These are phyloP conservation scores for Xylaria sp. DNA, from an alignment of 2,329 filamentous ascomycete species.

Conservation along the genomic window DNA sequence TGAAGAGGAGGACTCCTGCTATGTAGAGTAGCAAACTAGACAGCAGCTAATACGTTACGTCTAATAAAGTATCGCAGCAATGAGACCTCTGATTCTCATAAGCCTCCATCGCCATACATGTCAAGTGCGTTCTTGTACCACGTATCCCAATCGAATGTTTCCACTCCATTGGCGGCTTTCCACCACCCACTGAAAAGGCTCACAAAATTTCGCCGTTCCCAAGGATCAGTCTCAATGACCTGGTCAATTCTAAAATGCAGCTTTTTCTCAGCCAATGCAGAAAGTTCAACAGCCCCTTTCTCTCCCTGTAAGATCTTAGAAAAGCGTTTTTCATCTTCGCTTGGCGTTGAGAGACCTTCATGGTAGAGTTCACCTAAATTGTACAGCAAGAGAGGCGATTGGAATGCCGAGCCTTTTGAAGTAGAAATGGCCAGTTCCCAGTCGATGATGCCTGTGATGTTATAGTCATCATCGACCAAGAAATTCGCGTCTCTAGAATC, in stretches of 20 bases:
- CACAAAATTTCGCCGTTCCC: conserved; percentile 20
- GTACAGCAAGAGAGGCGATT: conserved; percentile 35
- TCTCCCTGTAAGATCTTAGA: conserved; percentile 31
- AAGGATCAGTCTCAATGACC: conserved; percentile 34
- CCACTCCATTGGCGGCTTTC: conserved; percentile 28
- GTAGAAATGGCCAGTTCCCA: conserved; percentile 34
- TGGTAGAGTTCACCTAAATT: conserved; percentile 30
- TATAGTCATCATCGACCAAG: conserved; percentile 33
- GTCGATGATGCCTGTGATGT: conserved; percentile 35
- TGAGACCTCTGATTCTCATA: conserved; percentile 17
- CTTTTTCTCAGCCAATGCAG: conserved; percentile 32
- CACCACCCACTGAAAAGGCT: conserved; percentile 31
- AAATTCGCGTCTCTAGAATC: conserved; percentile 36
- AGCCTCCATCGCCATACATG: conserved; percentile 32
- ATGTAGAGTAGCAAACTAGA: background rate
- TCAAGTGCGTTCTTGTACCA: conserved; percentile 32
- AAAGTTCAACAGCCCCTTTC: conserved; percentile 30
- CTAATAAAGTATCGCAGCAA: background rate
- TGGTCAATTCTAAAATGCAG: conserved; percentile 35
- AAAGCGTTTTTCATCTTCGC: conserved; percentile 34
- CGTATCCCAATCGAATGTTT: conserved; percentile 32
- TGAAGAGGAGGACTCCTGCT: no score
- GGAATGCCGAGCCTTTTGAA: conserved; percentile 30
- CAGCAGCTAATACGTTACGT: background rate
- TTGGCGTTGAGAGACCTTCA: conserved; percentile 32